Percentiles rank a stretch among this genome's conserved stretches.
Conservation (phyloP, 768 basidiomycete species). For the Boletus huronensis region DNA sequence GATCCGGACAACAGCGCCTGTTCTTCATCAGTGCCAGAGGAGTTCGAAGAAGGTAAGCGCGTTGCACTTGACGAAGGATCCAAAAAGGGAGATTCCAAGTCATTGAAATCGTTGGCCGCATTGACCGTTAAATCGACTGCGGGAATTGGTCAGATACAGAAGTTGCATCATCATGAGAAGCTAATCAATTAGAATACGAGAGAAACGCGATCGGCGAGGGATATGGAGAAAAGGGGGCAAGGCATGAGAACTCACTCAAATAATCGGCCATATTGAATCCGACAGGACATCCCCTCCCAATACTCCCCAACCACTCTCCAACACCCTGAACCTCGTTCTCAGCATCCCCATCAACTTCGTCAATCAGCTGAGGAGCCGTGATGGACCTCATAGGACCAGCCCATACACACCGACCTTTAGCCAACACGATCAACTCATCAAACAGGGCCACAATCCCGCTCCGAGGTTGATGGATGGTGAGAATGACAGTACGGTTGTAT, state of each 20-base stretch:
- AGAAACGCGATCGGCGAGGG: too few relatives aligned
- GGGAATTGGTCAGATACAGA: constrained; percentile 4
- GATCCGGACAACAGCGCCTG: constrained; percentile 49
- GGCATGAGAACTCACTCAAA: constrained; percentile 61
- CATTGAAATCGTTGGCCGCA: constrained; percentile 39
- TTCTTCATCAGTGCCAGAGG: constrained; percentile 63
- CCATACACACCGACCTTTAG: constrained; percentile 60
- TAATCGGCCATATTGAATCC: constrained; percentile 98
- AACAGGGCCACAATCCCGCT: constrained; percentile 97
- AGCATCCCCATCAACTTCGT: constrained; percentile 3
- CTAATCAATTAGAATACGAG: neutral
- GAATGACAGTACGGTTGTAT: constrained; percentile 93
- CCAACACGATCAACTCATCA: constrained; percentile 85
- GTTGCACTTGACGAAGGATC: constrained; percentile 20
- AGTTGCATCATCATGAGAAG: neutral
- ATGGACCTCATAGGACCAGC: constrained; percentile 28
- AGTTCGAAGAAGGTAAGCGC: constrained; percentile 37
- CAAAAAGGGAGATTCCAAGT: constrained; percentile 35
- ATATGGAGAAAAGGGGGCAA: neutral
- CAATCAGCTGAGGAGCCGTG: constrained; percentile 1
- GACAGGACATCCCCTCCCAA: constrained; percentile 82
- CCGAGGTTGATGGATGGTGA: constrained; percentile 97
- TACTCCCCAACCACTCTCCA: constrained; percentile 65
- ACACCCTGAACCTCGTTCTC: constrained; percentile 26
- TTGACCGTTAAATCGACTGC: constrained; percentile 74